Percentiles rank a stretch among this genome's conserved stretches.
Conservation (phyloP, 1,284 basidiomycete genomes). For the Afroboletus lepidellus region DNA sequence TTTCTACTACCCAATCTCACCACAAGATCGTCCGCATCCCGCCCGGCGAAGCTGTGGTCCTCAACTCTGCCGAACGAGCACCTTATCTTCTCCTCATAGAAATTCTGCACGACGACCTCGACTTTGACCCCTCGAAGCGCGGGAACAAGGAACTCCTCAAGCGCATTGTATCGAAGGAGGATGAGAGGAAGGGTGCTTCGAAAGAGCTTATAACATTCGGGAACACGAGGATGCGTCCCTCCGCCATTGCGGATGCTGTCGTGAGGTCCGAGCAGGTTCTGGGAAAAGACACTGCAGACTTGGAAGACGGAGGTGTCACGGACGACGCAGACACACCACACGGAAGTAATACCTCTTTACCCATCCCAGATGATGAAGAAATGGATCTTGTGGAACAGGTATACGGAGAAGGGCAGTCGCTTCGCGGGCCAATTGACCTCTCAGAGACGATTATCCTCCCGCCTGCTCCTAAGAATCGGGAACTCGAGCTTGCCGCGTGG, state of each 20-base stretch:
- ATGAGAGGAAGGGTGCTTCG: conserved; percentile 53
- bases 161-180: conserved; percentile 78
- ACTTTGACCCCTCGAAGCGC: conserved; percentile 87
- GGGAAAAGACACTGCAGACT: conserved; percentile 26
- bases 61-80: conserved; percentile 96
- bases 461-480: conserved; percentile 82
- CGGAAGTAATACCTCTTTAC: conserved; percentile 22
- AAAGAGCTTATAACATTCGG: conserved; percentile 50
- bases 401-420: conserved; percentile 75
- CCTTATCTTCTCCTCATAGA: conserved; percentile 95
- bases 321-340: conserved; percentile 25
- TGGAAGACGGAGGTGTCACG: conserved; percentile 18
- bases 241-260: conserved; percentile 24
- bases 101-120: conserved; percentile 87
- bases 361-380: conserved; percentile 68
- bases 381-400: conserved; percentile 94
- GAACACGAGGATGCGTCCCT: conserved; percentile 28
- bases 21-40: conserved; percentile 97
- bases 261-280: conserved; percentile 26
- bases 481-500: conserved; percentile 84
- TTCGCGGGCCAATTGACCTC: conserved; percentile 70
- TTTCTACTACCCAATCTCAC: conserved; percentile 61
- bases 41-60: conserved; percentile 95
- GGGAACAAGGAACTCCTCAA: conserved; percentile 85
- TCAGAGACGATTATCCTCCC: conserved; percentile 80